Base-by-base conservation (phyloP, 495 filamentous ascomycete genomes). In the Diplogelasinospora grovesii region DNA sequence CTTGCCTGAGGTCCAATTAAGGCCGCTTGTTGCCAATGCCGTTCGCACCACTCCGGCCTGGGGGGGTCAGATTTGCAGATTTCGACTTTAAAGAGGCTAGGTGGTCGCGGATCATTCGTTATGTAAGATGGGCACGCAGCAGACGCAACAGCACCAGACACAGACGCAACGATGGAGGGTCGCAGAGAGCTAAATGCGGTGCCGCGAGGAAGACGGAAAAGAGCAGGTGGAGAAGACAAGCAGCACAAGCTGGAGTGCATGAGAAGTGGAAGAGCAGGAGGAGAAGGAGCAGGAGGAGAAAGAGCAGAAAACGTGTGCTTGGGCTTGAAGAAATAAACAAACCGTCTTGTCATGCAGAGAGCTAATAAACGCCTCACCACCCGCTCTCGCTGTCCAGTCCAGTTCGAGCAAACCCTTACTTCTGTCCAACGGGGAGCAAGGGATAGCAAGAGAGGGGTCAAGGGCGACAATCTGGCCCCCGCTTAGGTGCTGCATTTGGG, bases 1-100 rank as follows among this genome's bases (percentile, higher is more conserved):
- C 38, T 22, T 24, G 19, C 28, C 39, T 36, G 45, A n/a, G 57
- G 43, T 51, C 56, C 59, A 59, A 57, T 57, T 45, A 53, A 46
- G 25, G 48, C 43, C 45, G 30, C 24, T 47, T 36, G 43, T 26
- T 32, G 33, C 33, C 31, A 38, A 36, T 50, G 43, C 43, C 39
- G 45, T 52, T 50, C 16, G 44, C 35, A 36, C 14, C 30, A 33
- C 21, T 26, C 28, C 15, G 27, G 36, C 29, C 29, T 20, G 39
- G 34, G 30, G n/a, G n/a, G n/a, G n/a, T n/a, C 18, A 30, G 27
- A 42, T 39, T 39, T 49, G 34, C 13, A 43, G 50, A n/a, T n/a
- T n/a, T n/a, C n/a, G n/a, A n/a, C n/a, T n/a, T 45, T 13, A 8
- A 28, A 22, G 46, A 35, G 39, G 22, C 25, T 43, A 56, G 41